These are phyloP conservation scores for Coccomyxa sp. DNA, from an alignment of 139 green algal genomes.

Conservation along the genomic window DNA sequence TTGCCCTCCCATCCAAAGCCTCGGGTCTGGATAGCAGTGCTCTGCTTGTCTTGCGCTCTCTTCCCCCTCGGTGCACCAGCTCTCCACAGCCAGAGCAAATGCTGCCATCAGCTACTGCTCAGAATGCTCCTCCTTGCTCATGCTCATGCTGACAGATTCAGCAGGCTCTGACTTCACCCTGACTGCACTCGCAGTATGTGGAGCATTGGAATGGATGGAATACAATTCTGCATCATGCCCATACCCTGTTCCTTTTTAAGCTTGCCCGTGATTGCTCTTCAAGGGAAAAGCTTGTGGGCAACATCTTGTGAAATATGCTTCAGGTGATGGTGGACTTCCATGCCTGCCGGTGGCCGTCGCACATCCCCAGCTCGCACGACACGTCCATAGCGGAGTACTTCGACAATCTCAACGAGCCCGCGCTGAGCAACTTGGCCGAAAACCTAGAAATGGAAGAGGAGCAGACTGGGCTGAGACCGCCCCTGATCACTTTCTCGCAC, in stretches of 20 bases:
- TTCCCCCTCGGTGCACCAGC: neutral
- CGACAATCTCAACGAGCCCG: conserved; percentile 44
- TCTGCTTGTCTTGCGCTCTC: no score
- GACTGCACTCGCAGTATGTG: no score
- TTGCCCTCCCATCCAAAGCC: neutral
- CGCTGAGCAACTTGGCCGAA: conserved; percentile 18
- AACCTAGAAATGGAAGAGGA: conserved; percentile 14
- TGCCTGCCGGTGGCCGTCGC: conserved; percentile 32
- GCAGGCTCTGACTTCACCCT: no score
- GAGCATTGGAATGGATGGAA: no score
- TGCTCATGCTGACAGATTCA: neutral
- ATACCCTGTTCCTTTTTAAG: no score
- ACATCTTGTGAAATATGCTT: neutral
- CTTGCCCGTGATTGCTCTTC: no score
- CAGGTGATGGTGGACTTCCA: conserved; percentile 53
- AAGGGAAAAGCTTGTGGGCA: no score
- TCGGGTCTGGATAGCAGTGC: no score
- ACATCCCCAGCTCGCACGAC: neutral
- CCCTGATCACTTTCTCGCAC: conserved; percentile 50
- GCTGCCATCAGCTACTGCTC: neutral
- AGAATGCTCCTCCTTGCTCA: neutral
- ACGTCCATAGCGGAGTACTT: conserved; percentile 37
- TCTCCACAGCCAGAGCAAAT: no score
- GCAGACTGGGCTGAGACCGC: conserved; percentile 1
- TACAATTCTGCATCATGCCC: no score